Evolutionary conservation across 805 yeast genomes (phyloP).

Genomic region (Maudiozyma turicensis): DNA sequence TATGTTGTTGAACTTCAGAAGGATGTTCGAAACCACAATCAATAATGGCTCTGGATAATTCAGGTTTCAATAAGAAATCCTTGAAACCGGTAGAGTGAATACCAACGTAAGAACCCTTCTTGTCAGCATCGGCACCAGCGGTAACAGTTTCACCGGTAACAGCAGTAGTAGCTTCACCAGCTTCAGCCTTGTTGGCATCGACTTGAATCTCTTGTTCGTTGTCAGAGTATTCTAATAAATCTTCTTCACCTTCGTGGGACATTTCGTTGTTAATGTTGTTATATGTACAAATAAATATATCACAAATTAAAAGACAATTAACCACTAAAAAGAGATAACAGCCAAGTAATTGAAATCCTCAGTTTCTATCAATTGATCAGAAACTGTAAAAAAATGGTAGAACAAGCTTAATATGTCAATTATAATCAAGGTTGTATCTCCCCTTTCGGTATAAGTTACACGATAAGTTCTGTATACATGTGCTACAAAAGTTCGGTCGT

Average conservation of each 20-base stretch:
- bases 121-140: slow-evolving; percentile 53
- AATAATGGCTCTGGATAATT: slow-evolving; percentile 91
- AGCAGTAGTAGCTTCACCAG: slow-evolving; percentile 21
- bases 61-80: slow-evolving; percentile 94
- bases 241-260: slow-evolving; percentile 99
- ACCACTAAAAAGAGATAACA: no score
- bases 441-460: no score
- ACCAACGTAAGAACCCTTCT: slow-evolving; percentile 96
- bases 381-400: no score
- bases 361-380: no score
- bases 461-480: no score
- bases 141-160: slow-evolving; percentile 21
- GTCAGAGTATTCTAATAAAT: slow-evolving; percentile 96
- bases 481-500: no score
- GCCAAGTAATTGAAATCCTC: no score
- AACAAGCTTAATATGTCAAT: no score
- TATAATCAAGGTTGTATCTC: no score
- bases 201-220: slow-evolving; percentile 86
- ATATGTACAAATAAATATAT: no score
- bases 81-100: slow-evolving; percentile 98
- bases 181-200: slow-evolving; percentile 38
- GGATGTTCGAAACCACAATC: slow-evolving; percentile 99
- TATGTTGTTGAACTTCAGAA: slow-evolving; percentile 97
- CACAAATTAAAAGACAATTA: no score
- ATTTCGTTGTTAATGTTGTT: slow-evolving; percentile 26